Conservation (phyloP, 768 basidiomycete species). For the Leccinum subtestaceum region DNA sequence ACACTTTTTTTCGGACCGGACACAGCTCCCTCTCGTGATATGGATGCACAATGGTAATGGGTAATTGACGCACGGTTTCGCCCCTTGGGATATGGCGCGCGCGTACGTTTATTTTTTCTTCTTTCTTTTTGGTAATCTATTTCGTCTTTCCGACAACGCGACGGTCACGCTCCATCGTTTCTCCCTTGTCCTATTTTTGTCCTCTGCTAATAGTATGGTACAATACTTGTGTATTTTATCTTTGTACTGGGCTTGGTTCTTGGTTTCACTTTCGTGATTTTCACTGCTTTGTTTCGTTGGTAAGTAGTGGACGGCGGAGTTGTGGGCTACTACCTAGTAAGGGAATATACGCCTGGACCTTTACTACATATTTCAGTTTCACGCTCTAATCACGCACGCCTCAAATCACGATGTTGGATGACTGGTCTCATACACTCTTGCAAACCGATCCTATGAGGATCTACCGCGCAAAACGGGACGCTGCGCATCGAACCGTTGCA, state of each 20-base stretch:
- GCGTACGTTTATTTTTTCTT: not conserved
- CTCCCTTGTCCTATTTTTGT: not conserved
- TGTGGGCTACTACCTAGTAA: no score
- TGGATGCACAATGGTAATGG: not conserved
- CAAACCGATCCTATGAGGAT: slow-evolving; percentile 76
- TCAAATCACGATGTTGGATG: slow-evolving; percentile 32
- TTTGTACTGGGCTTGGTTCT: not conserved
- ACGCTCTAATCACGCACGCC: not conserved
- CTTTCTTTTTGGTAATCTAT: not conserved
- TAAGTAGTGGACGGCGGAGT: not conserved
- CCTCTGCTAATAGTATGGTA: not conserved
- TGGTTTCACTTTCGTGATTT: not conserved
- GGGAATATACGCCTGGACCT: not conserved
- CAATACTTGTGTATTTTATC: not conserved
- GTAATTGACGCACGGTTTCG: not conserved
- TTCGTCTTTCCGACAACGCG: not conserved
- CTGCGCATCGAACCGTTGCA: slow-evolving; percentile 59
- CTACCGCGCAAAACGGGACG: slow-evolving; percentile 80
- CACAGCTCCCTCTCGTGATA: not conserved
- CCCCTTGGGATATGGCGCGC: not conserved
- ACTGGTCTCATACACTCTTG: slow-evolving; percentile 35
- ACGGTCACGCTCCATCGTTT: not conserved
- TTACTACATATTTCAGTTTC: not conserved
- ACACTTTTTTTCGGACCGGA: not conserved
- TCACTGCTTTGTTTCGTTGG: not conserved